Evolutionary conservation across 805 yeast genomes (phyloP).

Genomic region (Schizosaccharomyces japonicus): DNA sequence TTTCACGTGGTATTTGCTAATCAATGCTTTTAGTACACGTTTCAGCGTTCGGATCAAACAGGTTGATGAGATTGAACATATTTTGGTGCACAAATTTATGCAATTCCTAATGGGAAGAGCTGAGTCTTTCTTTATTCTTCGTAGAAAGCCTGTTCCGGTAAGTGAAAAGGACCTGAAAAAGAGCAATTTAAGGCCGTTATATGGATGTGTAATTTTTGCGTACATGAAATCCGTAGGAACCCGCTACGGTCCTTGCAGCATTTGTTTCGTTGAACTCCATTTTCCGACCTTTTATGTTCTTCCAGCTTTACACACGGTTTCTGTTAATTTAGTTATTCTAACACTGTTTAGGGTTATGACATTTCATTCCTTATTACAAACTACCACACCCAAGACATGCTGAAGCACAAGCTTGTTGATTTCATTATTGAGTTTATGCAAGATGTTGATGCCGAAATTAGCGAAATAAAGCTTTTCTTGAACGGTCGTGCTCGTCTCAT

Average conservation of each 20-base stretch:
- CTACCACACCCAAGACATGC: constrained; percentile 84
- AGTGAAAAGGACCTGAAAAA: not conserved
- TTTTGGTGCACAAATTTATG: constrained; percentile 82
- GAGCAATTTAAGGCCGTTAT: no score
- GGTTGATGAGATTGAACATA: constrained; percentile 89
- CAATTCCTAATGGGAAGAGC: constrained; percentile 88
- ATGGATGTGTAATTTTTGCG: not conserved
- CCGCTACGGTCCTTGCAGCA: no score
- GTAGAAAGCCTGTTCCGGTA: constrained; percentile 60
- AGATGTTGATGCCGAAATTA: constrained; percentile 93
- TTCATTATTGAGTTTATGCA: constrained; percentile 97
- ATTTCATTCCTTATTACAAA: constrained; percentile 83
- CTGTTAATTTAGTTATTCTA: not conserved
- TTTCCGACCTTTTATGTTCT: not conserved
- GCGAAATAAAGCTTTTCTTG: constrained; percentile 90
- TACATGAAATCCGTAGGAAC: no score
- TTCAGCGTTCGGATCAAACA: constrained; percentile 83
- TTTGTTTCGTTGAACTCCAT: no score
- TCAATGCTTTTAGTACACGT: constrained; percentile 30
- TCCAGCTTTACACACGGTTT: not conserved
- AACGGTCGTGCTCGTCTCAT: constrained; percentile 95
- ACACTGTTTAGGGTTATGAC: constrained; percentile 38
- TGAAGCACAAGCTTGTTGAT: constrained; percentile 83
- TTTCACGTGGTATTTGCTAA: not conserved
- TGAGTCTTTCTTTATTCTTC: constrained; percentile 71